phyloP scores from a whole-genome alignment of 768 basidiomycete species.

The Chalciporus piperatus region DNA sequence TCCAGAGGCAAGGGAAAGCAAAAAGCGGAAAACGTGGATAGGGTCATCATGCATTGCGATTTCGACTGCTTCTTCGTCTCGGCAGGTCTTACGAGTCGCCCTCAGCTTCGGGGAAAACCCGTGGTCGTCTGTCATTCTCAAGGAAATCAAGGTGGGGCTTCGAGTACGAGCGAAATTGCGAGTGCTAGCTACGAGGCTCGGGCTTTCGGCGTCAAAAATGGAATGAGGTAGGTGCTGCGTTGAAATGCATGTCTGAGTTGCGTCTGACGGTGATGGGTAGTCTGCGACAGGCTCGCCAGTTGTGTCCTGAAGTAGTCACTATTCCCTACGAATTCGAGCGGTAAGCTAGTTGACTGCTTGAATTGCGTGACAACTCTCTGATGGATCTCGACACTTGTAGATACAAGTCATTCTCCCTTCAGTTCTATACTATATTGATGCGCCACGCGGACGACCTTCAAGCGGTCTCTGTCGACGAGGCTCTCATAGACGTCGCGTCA shows the following conservation, averaged over 20 bases:
- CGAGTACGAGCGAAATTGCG: conserved; percentile 93
- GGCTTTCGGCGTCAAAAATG: conserved; percentile 82
- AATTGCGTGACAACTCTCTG: not conserved
- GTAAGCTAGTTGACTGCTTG: conserved; percentile 34
- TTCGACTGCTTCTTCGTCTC: conserved; percentile 98
- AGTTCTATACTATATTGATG: conserved; percentile 94
- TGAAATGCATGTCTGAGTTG: not conserved
- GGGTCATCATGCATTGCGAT: conserved; percentile 87
- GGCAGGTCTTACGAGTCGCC: conserved; percentile 77
- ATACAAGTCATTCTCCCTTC: conserved; percentile 79
- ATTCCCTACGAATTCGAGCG: conserved; percentile 94
- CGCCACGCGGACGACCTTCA: conserved; percentile 86
- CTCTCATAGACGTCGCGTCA: conserved; percentile 82
- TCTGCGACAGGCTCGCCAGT: conserved; percentile 71
- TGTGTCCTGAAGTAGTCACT: conserved; percentile 71
- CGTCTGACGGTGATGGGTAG: conserved; percentile 35
- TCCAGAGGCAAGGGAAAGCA: conserved; percentile 50
- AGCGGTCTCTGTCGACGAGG: conserved; percentile 96
- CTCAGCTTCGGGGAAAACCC: conserved; percentile 82
- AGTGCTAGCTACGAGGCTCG: conserved; percentile 94
- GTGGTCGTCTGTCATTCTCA: conserved; percentile 96
- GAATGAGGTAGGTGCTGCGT: conserved; percentile 73
- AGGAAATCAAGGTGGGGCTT: conserved; percentile 62
- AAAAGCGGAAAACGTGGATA: conserved; percentile 45
- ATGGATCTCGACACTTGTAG: conserved; percentile 36